Evolutionary conservation across 2,329 filamentous ascomycete species (phyloP), one percentile per base, ranked within the genome.

Genomic region (Didymella pomorum): DNA sequence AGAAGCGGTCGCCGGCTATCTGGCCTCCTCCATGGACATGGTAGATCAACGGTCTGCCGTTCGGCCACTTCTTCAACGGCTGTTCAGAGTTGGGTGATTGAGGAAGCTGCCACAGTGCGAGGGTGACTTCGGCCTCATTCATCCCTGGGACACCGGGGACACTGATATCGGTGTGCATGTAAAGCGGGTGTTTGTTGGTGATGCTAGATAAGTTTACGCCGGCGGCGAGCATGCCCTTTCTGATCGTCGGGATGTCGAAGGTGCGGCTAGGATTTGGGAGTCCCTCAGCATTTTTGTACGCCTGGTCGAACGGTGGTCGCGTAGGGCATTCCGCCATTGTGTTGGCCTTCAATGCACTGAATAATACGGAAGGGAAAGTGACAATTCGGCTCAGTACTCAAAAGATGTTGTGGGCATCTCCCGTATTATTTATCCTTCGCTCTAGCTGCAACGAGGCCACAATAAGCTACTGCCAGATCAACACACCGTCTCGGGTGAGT

Each of bases 1-100:
- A 68, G 29, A 61, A 66, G 3, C 62, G 49, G 26, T 54, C 66
- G 5, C 76, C 68, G 1, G 65, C 54, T 26, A 82, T 69, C 46
- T 77, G 75, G 14, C 79, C 80, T 16, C 80, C 80, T 29, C 79
- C 79, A 55, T 82, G 80, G 20, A 74, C 60, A 54, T 79, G 75
- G 21, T 58, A 47, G 7, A 65, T 39, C 4, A 56, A 39, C 0
- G 64, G 56, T 3, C 56, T 39, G 12, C 37, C 43, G 2, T 20
- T 44, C 2, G 29, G 18, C 53, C 53, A 56, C 4, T 20, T 28
- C 29, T 26, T 35, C 16, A n/a, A 35, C 2, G 4, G 5, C 16
- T n/a, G 42, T 20, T 16, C 41, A 18, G 20, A 52, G 10, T 10
- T 9, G 28, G 45, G 11, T 8, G 28, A 20, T 5, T 11, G 31